Conservation (phyloP, 2,329 filamentous ascomycete genomes). For the Fusarium liriodendri region DNA sequence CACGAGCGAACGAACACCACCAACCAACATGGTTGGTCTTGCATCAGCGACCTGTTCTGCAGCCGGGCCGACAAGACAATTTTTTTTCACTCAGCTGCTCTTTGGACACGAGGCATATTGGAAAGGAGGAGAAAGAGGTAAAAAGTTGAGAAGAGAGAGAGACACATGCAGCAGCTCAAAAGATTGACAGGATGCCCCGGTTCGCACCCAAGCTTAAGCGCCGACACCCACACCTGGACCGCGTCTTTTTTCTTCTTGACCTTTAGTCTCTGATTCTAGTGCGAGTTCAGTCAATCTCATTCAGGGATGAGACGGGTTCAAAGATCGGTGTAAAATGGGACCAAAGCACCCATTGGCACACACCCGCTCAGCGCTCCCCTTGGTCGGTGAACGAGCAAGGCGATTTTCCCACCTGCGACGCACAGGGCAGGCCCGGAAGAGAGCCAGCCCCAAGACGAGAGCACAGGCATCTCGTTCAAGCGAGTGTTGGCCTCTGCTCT, state of each 20-base stretch:
- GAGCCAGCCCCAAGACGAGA: background rate
- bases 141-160: background rate
- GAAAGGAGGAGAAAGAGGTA: background rate
- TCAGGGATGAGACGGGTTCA: background rate
- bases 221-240: slow-evolving; percentile 30
- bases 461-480: background rate
- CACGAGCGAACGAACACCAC: background rate
- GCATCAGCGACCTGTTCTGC: background rate
- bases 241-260: slow-evolving; percentile 8
- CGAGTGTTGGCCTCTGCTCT: background rate
- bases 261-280: slow-evolving; percentile 9
- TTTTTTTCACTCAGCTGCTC: background rate
- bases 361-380: background rate
- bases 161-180: background rate
- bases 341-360: background rate
- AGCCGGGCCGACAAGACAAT: background rate
- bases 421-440: background rate
- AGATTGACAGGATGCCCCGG: background rate
- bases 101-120: background rate
- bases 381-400: background rate
- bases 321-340: background rate
- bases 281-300: slow-evolving; percentile 6
- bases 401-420: background rate
- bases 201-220: slow-evolving; percentile 19
- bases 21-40: background rate